Base-by-base conservation (phyloP, 306 rosid genomes). In the Trifolium dubium region DNA sequence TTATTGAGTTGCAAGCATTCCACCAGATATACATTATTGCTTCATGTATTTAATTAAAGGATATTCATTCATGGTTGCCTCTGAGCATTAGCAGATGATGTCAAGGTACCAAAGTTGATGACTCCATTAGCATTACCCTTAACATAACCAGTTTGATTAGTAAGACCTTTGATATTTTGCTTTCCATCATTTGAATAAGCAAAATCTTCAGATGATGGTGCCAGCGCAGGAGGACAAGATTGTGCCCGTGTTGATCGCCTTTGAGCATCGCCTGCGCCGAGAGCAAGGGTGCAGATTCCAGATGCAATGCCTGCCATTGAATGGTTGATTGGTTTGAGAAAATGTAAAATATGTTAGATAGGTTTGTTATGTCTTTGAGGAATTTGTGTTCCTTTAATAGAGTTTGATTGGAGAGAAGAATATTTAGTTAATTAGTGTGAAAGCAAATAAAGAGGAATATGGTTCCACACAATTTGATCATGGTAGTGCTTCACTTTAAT, bases 101-200 rank as follows among this genome's bases (percentile, higher is more conserved):
- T 14, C 43, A 82, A 59, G 34, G 50, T 10, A 1, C 83, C 83
- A 54, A 82, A 73, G 83, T 82, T 82, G 77, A 82, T 78, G 49
- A 63, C 77, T 1, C 85, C 85, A 69, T 82, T 82, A 63, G 85
- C 83, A 34, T 82, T 78, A 17, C 85, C 85, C 73, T 69, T 82
- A 5, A 82, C 80, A 8, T 68, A 73, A 13, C 85, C 85, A 63
- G 85, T 82, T 12, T 68, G 83, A 34, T 82, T 82, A 2, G 80
- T 68, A 46, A 82, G 86, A 54, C 86, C 86, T 47, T 82, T 82
- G 6, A 82, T 69, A 17, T 73, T 54, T 55, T 77, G 85, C 31
- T 17, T 43, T 0, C 32, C 72, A 13, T 70, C 4, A 63, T 77
- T 82, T 10, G 32, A 18, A 55, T 71, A 81, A n/a, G 8, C 19